Base-by-base conservation (phyloP, 2,329 filamentous ascomycete species). In the Colletotrichum agaves region DNA sequence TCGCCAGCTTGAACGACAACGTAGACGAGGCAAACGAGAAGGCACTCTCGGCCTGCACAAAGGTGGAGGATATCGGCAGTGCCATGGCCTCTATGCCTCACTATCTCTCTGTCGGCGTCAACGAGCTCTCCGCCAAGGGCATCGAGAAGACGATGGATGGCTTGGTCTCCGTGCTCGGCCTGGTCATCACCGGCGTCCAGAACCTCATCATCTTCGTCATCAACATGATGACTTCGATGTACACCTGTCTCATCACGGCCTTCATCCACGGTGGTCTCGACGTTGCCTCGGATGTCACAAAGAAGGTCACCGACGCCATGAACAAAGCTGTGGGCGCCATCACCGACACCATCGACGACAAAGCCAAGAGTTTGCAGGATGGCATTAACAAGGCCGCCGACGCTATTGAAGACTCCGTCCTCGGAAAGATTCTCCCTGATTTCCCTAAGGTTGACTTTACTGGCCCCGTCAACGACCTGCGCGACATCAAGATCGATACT, bases 81-180 rank as follows among this genome's bases (percentile, higher is more conserved):
- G 88, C 93, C 69, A 95, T 99, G 93, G 96, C 95, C 43, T 98
- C 96, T 41, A 97, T 98, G 94, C 96, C 96, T 64, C 92, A 98
- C 79, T 98, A 97, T 81, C 90, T 98, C 77, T 92, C 94, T 2
- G 84, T 87, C 58, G 96, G 96, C 61, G 90, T 98, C 76, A 99
- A 99, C 80, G 88, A 93, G 67, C 82, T 98, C 72, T 91, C 93
- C 7, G 93, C 93, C 35, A 86, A 86, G 53, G 91, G 93, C 63
- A 90, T 98, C 72, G 93, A 94, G 73, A 90, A 91, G 73, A 89
- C 93, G 8, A 89, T 98, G 71, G 86, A 89, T 70, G 95, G 89
- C 55, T 86, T 98, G 77, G 92, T 96, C 78, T 84, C 88, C 46
- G 89, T 96, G 80, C 85, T 98, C 57, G 84, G 90, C 69, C 84